phyloP scores from a whole-genome alignment of 2,329 filamentous ascomycete species.

The Alternaria sp. region DNA sequence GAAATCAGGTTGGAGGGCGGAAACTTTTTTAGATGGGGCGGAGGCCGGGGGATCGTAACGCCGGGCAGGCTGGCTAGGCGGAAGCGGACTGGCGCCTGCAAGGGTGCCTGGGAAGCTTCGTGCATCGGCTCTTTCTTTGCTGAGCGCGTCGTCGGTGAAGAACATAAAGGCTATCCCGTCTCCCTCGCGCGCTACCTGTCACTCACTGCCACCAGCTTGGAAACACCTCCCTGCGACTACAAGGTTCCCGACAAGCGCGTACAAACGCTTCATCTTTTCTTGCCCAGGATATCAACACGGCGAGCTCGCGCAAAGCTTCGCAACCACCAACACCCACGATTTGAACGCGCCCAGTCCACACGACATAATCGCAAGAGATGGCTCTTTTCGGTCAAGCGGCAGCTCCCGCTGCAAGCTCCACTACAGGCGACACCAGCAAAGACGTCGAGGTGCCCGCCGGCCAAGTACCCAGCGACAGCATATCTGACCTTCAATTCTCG shows the following conservation, averaged over 20 bases:
- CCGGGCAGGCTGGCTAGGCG: slow-evolving; percentile 41
- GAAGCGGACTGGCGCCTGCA: slow-evolving; percentile 36
- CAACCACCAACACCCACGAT: slow-evolving; percentile 12
- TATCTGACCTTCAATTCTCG: slow-evolving; percentile 87
- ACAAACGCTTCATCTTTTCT: slow-evolving; percentile 7
- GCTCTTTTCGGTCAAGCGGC: slow-evolving; percentile 67
- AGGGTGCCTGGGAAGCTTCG: slow-evolving; percentile 41
- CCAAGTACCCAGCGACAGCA: slow-evolving; percentile 77
- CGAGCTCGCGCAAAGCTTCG: slow-evolving; percentile 37
- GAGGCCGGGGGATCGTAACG: slow-evolving; percentile 27
- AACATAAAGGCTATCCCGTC: slow-evolving; percentile 22
- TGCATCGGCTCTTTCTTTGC: slow-evolving; percentile 30
- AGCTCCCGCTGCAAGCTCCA: slow-evolving; percentile 68
- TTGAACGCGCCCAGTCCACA: slow-evolving; percentile 14
- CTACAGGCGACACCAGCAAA: slow-evolving; percentile 88
- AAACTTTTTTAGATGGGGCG: slow-evolving; percentile 34
- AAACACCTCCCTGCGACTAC: neutral
- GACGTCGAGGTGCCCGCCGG: slow-evolving; percentile 82
- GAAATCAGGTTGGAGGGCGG: slow-evolving; percentile 9
- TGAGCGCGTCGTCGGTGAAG: slow-evolving; percentile 24
- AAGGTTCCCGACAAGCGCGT: slow-evolving; percentile 11
- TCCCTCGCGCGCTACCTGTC: slow-evolving; percentile 8
- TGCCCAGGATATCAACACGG: slow-evolving; percentile 6
- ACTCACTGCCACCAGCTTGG: neutral
- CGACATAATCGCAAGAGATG: slow-evolving; percentile 54